Base-by-base conservation (phyloP, 176 grass and related monocot genomes). In the Alloteropsis semialata region DNA sequence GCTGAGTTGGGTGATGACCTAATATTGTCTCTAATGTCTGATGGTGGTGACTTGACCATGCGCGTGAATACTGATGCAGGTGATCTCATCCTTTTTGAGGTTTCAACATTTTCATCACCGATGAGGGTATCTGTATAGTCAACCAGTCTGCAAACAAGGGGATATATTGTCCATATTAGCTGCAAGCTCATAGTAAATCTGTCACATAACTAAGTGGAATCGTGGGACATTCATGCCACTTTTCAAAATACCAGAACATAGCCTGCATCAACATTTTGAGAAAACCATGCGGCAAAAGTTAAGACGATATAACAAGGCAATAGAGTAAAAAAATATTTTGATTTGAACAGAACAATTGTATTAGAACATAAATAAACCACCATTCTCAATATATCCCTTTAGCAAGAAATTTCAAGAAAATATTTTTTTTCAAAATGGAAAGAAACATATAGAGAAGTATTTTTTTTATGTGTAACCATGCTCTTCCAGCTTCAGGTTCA, bases 81-180 rank as follows among this genome's bases (percentile, higher is more conserved):
- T 10, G 89, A 74, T 81, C 81, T 84, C 75, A 89, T 92, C 63
- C 83, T 65, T 69, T 89, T 92, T 24, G 84, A 92, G 67, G 75
- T 73, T 78, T 94, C 89, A 87, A 61, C 51, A 89, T 81, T 91
- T 60, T 46, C 81, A 75, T 89, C 83, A 66, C 49, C 89, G 72
- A 89, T 34, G 29, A 74, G 72, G 24, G 75, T 41, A 62, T 92
- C 89, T 6, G 57, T 41, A 82, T 92, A 84, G 75, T 77, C 81
- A 64, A 89, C 57, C 68, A 86, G 44, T 74, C 89, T 92, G 76
- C 32, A 71, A 84, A 81, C 11, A 30, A 50, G 74, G 73, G 49
- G 58, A 7, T 50, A 75, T 8, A 37, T 13, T 82, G 13, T 50
- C 14, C 28, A 39, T 16, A 27, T 83, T 72, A 68, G 65, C 34